Conservation (phyloP, 2,329 filamentous ascomycete species). For the Nemania sp. region DNA sequence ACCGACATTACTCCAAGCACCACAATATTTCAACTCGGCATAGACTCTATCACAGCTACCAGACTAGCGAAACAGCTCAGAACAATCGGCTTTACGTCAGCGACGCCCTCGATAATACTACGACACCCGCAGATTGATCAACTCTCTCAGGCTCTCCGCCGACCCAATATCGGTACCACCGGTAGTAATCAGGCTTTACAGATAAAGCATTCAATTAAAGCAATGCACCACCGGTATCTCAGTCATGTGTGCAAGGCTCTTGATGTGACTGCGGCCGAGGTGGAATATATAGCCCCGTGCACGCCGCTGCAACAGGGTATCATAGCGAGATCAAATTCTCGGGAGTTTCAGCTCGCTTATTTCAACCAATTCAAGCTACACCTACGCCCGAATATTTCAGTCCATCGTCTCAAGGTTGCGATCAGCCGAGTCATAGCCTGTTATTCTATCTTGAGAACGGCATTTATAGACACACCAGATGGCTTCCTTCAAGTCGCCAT, state of each 20-base stretch:
- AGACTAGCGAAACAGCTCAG: constrained; percentile 69
- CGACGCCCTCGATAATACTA: constrained; percentile 70
- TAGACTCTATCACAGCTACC: constrained; percentile 87
- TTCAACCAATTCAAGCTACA: constrained; percentile 75
- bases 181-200: constrained; percentile 45
- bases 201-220: constrained; percentile 64
- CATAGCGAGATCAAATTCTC: constrained; percentile 67
- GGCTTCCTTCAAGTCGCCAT: constrained; percentile 77
- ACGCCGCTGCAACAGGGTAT: constrained; percentile 88
- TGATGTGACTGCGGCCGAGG: constrained; percentile 51
- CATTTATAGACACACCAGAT: constrained; percentile 73
- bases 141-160: constrained; percentile 47
- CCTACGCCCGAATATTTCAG: constrained; percentile 52
- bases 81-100: constrained; percentile 61
- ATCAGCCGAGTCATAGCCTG: constrained; percentile 59
- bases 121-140: constrained; percentile 59
- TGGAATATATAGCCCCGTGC: constrained; percentile 80
- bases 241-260: constrained; percentile 58
- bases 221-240: constrained; percentile 66
- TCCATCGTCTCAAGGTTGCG: constrained; percentile 54
- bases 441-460: constrained; percentile 71
- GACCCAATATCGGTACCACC: constrained; percentile 19
- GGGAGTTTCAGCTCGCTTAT: constrained; percentile 64
- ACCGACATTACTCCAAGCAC: constrained; percentile 56
- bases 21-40: constrained; percentile 82